Conservation (phyloP, 2,329 filamentous ascomycete species). For the Tolypocladium inflatum region DNA sequence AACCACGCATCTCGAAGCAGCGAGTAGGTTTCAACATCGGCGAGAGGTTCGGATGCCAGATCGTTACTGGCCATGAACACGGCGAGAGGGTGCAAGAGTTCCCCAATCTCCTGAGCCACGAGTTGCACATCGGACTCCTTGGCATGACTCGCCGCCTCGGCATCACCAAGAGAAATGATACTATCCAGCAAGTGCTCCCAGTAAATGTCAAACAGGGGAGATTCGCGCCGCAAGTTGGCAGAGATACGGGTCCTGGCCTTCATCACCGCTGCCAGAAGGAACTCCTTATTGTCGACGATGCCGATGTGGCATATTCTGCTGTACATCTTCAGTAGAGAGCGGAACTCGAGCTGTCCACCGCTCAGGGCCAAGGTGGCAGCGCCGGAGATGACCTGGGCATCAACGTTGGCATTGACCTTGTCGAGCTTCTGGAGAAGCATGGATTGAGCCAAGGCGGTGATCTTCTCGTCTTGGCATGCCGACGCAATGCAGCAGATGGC, state of each 20-base stretch:
- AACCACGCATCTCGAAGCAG: conserved; percentile 92
- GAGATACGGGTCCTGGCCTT: conserved; percentile 76
- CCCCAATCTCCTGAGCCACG: conserved; percentile 76
- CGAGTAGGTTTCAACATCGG: conserved; percentile 60
- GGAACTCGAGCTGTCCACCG: conserved; percentile 74
- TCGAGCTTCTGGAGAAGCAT: conserved; percentile 95
- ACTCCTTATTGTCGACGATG: conserved; percentile 56
- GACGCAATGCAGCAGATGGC: conserved; percentile 86
- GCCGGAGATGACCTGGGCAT: conserved; percentile 77
- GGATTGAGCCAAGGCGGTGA: conserved; percentile 83
- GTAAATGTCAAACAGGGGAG: conserved; percentile 74
- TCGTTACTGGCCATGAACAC: conserved; percentile 65
- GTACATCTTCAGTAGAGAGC: conserved; percentile 76
- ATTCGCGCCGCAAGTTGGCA: conserved; percentile 54
- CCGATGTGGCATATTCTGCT: conserved; percentile 65
- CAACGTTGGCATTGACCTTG: conserved; percentile 70
- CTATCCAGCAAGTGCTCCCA: conserved; percentile 74
- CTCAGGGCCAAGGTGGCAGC: conserved; percentile 68
- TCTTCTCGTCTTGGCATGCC: conserved; percentile 77
- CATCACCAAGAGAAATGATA: conserved; percentile 84
- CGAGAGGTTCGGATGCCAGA: conserved; percentile 35
- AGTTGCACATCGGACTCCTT: conserved; percentile 73
- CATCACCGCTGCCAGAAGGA: conserved; percentile 63
- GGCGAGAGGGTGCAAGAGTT: conserved; percentile 80
- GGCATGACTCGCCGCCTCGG: conserved; percentile 62